These are phyloP conservation scores for Chaetothyriales sp. DNA, from an alignment of 2,329 filamentous ascomycete species.

Conservation along the genomic window DNA sequence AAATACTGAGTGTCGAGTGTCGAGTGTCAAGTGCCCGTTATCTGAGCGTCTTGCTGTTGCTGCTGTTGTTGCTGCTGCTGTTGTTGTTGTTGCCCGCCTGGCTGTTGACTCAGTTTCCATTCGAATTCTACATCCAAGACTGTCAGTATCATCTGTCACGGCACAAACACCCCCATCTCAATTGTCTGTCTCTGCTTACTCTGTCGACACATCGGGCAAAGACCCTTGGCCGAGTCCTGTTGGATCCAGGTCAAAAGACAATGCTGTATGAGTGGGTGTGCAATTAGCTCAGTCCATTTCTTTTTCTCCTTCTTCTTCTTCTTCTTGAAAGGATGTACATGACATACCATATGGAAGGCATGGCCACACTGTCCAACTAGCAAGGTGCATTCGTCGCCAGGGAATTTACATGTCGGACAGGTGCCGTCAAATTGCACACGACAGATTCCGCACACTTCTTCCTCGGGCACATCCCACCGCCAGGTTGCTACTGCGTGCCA, in stretches of 20 bases:
- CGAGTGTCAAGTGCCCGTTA: neutral
- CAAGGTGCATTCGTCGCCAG: constrained; percentile 86
- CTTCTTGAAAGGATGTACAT: neutral
- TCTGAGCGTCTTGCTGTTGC: neutral
- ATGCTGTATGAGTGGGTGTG: constrained; percentile 32
- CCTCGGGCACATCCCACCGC: constrained; percentile 94
- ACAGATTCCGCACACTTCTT: constrained; percentile 97
- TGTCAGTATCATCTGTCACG: constrained; percentile 5
- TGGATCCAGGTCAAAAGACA: constrained; percentile 94
- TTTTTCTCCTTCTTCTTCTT: neutral
- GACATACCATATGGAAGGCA: constrained; percentile 81
- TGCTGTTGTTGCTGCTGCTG: neutral
- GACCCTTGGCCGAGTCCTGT: constrained; percentile 79
- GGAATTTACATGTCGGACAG: constrained; percentile 94
- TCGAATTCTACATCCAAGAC: constrained; percentile 32
- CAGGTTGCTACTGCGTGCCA: constrained; percentile 93
- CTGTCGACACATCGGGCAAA: constrained; percentile 96
- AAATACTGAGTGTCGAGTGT: neutral
- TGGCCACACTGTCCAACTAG: constrained; percentile 92
- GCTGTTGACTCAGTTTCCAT: constrained; percentile 31
- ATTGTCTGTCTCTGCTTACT: constrained; percentile 20
- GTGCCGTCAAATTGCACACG: constrained; percentile 96
- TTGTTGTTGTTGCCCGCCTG: neutral
- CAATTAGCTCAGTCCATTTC: constrained; percentile 35
- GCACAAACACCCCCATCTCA: constrained; percentile 20